Evolutionary conservation across 1,284 basidiomycete genomes (phyloP).

Genomic region (Anthracocystis walkeri): DNA sequence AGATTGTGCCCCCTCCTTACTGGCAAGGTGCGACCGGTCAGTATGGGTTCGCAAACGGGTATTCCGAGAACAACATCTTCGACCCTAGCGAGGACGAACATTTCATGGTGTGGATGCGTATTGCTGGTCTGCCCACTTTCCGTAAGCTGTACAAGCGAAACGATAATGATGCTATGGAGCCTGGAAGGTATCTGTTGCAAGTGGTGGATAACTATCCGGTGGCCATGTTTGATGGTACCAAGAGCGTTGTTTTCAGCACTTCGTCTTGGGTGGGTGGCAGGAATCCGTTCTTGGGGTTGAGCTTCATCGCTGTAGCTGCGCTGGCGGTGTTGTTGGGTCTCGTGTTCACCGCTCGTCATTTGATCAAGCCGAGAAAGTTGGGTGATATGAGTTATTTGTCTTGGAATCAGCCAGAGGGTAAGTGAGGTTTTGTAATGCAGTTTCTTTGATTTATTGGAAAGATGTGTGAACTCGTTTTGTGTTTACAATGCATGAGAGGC

Average conservation of each 20-base stretch:
- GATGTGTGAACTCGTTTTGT: background rate
- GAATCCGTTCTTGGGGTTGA: constrained; percentile 96
- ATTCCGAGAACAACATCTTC: constrained; percentile 78
- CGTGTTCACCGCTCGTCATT: constrained; percentile 87
- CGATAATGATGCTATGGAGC: constrained; percentile 79
- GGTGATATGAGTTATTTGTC: constrained; percentile 70
- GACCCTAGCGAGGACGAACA: constrained; percentile 85
- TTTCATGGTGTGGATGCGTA: constrained; percentile 99
- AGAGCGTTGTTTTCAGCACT: constrained; percentile 95
- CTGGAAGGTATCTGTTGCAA: constrained; percentile 82
- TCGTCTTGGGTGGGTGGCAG: constrained; percentile 98
- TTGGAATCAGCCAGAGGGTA: constrained; percentile 62
- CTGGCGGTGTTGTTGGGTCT: constrained; percentile 89
- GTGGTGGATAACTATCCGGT: constrained; percentile 95
- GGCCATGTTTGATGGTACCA: constrained; percentile 88
- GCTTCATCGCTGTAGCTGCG: constrained; percentile 89
- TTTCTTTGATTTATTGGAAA: background rate
- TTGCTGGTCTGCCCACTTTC: constrained; percentile 95
- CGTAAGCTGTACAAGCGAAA: constrained; percentile 94
- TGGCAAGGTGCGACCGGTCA: constrained; percentile 72
- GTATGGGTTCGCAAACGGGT: constrained; percentile 78
- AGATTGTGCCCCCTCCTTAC: constrained; percentile 92
- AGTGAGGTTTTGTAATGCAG: constrained; percentile 10
- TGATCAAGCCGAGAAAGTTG: constrained; percentile 88
- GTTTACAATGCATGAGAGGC: background rate